Conservation (phyloP, 2,329 filamentous ascomycete species). For the Nigrograna mackinnonii region DNA sequence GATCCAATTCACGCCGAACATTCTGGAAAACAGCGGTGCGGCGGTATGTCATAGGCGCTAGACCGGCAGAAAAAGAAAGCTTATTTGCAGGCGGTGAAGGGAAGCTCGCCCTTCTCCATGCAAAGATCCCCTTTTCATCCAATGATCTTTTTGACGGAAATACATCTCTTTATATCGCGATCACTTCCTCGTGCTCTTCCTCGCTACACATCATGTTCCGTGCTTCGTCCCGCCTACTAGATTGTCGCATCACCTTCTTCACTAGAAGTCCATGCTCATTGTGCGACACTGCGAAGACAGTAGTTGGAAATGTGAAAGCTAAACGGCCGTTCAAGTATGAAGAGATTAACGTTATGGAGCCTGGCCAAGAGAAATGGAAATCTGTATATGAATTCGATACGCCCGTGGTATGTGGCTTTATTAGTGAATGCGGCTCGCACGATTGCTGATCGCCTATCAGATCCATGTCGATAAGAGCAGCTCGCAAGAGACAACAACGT, state of each 20-base stretch:
- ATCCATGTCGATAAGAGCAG: constrained; percentile 64
- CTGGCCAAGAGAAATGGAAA: constrained; percentile 67
- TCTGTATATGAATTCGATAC: constrained; percentile 80
- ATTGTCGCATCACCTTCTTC: constrained; percentile 71
- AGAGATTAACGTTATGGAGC: constrained; percentile 71
- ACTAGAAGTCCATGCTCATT: constrained; percentile 73
- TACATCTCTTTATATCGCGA: no score
- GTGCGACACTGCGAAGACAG: constrained; percentile 69
- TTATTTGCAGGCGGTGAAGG: constrained; percentile 21
- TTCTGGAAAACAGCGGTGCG: constrained; percentile 32
- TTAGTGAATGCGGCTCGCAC: no score
- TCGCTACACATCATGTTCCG: constrained; percentile 33
- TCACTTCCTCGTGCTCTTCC: no score
- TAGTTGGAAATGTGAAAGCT: constrained; percentile 71
- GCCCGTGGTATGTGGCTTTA: constrained; percentile 65
- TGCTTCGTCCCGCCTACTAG: constrained; percentile 35
- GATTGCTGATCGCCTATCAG: no score
- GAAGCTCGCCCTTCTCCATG: no score
- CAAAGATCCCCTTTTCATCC: not conserved
- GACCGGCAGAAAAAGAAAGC: constrained; percentile 25
- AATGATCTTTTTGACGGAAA: no score
- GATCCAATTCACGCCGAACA: no score
- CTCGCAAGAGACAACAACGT: constrained; percentile 54
- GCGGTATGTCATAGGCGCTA: constrained; percentile 29
- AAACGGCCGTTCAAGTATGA: constrained; percentile 67